Conservation (phyloP, 768 basidiomycete genomes). For the Kwoniella newhampshirensis region DNA sequence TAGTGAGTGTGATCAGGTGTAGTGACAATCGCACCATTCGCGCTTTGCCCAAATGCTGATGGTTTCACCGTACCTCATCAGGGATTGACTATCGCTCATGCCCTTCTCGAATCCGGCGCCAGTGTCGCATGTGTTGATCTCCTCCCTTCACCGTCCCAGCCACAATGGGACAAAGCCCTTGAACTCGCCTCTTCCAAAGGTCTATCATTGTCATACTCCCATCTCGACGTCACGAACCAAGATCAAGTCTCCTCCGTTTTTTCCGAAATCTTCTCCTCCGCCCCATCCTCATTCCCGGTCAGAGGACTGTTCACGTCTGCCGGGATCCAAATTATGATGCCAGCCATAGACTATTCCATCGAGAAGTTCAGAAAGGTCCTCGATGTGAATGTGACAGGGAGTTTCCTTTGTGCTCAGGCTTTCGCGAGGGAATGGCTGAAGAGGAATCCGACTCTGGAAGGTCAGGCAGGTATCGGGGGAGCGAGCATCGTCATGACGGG, state of each 20-base stretch:
- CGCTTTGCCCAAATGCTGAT: no score
- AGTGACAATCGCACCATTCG: no score
- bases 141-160: conserved; percentile 30
- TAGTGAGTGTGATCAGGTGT: conserved; percentile 8
- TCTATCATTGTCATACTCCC: conserved; percentile 10
- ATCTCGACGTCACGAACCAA: conserved; percentile 21
- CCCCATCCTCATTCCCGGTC: no score
- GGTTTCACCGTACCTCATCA: no score
- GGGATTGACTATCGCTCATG: conserved; percentile 42
- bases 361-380: conserved; percentile 30
- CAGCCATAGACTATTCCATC: conserved; percentile 22
- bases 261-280: conserved; percentile 12
- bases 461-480: conserved; percentile 13
- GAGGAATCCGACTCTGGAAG: conserved; percentile 3
- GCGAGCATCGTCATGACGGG: conserved; percentile 43
- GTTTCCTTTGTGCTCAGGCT: conserved; percentile 22
- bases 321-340: conserved; percentile 28
- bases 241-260: conserved; percentile 8
- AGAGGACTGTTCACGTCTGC: conserved; percentile 21
- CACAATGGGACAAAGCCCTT: conserved; percentile 29
- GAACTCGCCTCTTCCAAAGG: conserved; percentile 5
- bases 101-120: conserved; percentile 41
- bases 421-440: conserved; percentile 25
- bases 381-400: conserved; percentile 34
- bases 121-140: conserved; percentile 40